Evolutionary conservation across 345 rosid species (phyloP).

Genomic region (Populus deltoides): DNA sequence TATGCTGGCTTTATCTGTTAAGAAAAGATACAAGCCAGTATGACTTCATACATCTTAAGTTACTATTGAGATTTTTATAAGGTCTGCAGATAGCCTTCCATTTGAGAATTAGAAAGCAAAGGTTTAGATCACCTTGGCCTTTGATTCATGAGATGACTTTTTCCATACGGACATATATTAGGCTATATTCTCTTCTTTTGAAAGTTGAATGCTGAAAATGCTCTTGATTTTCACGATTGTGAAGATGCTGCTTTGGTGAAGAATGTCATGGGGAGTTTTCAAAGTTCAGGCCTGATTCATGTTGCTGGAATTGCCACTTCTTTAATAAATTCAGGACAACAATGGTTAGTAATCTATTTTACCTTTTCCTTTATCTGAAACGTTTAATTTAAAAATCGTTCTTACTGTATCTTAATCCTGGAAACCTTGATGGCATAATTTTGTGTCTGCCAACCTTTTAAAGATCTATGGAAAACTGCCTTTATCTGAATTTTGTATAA

Average conservation of each 20-base stretch:
- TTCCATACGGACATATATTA: background rate
- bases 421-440: background rate
- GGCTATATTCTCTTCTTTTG: background rate
- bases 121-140: background rate
- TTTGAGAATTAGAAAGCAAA: background rate
- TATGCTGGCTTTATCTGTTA: background rate
- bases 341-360: constrained; percentile 51
- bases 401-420: background rate
- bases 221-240: constrained; percentile 11
- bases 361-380: background rate
- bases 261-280: constrained; percentile 50
- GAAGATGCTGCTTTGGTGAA: constrained; percentile 59
- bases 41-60: background rate
- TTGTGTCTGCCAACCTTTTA: background rate
- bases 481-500: background rate
- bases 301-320: constrained; percentile 76
- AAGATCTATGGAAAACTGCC: background rate
- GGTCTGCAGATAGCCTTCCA: background rate
- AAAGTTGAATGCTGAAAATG: background rate
- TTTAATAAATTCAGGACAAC: constrained; percentile 59
- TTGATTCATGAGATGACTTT: background rate
- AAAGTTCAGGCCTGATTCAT: constrained; percentile 61
- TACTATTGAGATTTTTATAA: background rate
- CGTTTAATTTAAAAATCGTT: background rate
- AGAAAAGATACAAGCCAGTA: background rate